These are phyloP conservation scores for Lepiota brunneoincarnata DNA, from an alignment of 768 basidiomycete genomes.

Conservation along the genomic window DNA sequence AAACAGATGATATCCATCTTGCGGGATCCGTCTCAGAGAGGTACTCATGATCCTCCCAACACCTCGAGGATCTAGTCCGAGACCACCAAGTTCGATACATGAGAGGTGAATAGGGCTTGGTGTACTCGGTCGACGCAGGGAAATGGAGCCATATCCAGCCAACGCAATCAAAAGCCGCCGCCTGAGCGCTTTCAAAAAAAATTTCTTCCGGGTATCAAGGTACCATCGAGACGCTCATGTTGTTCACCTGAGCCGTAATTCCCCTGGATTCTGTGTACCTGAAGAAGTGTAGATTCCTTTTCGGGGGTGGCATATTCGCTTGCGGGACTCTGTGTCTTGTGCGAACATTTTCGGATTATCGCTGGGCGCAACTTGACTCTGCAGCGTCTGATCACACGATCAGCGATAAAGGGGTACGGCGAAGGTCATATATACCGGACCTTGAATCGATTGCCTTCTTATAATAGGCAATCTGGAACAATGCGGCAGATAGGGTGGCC, in stretches of 20 bases:
- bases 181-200: conserved; percentile 16
- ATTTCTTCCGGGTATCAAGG: conserved; percentile 10
- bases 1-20: conserved; percentile 32
- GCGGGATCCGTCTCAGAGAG: conserved; percentile 49
- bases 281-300: conserved; percentile 5
- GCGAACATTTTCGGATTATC: background rate
- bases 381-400: conserved; percentile 13
- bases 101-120: too few species aligned
- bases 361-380: background rate
- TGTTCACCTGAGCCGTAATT: conserved; percentile 12
- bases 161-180: conserved; percentile 24
- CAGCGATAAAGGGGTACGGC: too few species aligned
- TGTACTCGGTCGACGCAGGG: conserved; percentile 27
- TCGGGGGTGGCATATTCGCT: too few species aligned
- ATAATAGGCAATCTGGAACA: conserved; percentile 20
- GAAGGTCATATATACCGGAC: background rate
- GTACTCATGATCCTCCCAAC: conserved; percentile 53
- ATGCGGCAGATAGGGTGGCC: conserved; percentile 22
- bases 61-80: conserved; percentile 46
- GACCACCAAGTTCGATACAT: conserved; percentile 50
- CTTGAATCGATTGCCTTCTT: conserved; percentile 29
- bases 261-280: too few species aligned
- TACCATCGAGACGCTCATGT: background rate
- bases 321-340: too few species aligned
- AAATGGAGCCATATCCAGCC: conserved; percentile 22